These are phyloP conservation scores for Stramenopiles sp. DNA, from an alignment of 352 stramenopile species.

Conservation along the genomic window DNA sequence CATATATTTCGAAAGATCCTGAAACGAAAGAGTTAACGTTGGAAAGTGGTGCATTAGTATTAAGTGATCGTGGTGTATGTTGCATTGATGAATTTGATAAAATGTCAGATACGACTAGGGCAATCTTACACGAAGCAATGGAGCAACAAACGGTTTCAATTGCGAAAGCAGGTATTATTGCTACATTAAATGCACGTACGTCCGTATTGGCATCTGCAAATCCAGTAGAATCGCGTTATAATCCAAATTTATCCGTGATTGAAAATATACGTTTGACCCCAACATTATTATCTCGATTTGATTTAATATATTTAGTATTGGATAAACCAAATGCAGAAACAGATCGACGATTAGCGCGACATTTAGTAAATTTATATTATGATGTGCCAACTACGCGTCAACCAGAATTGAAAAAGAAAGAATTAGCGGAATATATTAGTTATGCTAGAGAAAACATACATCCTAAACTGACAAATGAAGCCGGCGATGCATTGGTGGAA, in stretches of 20 bases:
- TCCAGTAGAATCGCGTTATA: slow-evolving; percentile 98
- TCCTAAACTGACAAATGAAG: slow-evolving; percentile 49
- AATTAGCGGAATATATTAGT: slow-evolving; percentile 98
- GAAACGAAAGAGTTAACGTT: slow-evolving; percentile 53
- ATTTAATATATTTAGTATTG: slow-evolving; percentile 98
- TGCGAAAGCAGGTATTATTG: slow-evolving; percentile 97
- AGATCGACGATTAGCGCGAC: slow-evolving; percentile 72
- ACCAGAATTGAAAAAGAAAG: too few relatives aligned
- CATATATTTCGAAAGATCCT: slow-evolving; percentile 89
- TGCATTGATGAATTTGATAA: slow-evolving; percentile 99
- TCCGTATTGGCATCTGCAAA: slow-evolving; percentile 95
- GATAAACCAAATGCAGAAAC: slow-evolving; percentile 80
- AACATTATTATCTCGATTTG: slow-evolving; percentile 96
- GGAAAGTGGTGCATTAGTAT: slow-evolving; percentile 96
- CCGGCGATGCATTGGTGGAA: too few relatives aligned
- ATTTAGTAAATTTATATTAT: slow-evolving; percentile 90
- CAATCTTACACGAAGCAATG: slow-evolving; percentile 99
- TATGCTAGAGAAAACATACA: slow-evolving; percentile 87
- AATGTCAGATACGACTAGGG: slow-evolving; percentile 88
- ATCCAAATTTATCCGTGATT: slow-evolving; percentile 85
- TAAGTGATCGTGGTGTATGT: slow-evolving; percentile 91
- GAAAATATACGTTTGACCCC: slow-evolving; percentile 97
- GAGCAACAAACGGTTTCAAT: slow-evolving; percentile 99
- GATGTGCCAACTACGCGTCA: too few relatives aligned
- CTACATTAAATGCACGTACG: slow-evolving; percentile 91